Conservation (phyloP, 2,329 filamentous ascomycete species). For the Apiospora aurea region DNA sequence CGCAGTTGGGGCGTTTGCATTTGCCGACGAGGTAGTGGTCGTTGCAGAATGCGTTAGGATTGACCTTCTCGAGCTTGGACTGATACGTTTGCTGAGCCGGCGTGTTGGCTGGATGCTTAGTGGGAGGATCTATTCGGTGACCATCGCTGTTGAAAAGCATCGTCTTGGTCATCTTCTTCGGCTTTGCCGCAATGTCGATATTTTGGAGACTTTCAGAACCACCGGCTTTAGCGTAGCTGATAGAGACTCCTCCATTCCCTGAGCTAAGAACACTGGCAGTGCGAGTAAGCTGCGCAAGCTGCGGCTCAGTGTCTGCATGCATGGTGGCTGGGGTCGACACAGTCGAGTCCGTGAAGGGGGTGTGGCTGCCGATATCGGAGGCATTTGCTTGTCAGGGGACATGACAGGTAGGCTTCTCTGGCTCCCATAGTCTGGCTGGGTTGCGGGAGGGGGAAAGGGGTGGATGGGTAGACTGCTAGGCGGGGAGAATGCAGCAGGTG, state of each 20-base stretch:
- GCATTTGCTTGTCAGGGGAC: constrained; percentile 15
- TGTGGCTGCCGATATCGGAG: constrained; percentile 33
- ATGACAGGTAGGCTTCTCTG: not conserved
- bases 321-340: not conserved
- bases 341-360: constrained; percentile 26
- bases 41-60: constrained; percentile 44
- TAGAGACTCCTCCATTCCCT: constrained; percentile 44
- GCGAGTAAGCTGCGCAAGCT: constrained; percentile 28
- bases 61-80: constrained; percentile 40
- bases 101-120: constrained; percentile 40
- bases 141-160: constrained; percentile 41
- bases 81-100: constrained; percentile 42
- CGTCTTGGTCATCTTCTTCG: constrained; percentile 42
- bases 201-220: constrained; percentile 42
- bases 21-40: constrained; percentile 43
- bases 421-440: not conserved
- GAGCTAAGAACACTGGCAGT: constrained; percentile 41
- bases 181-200: constrained; percentile 42
- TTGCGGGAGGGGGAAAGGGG: not conserved
- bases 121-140: constrained; percentile 41
- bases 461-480: not conserved
- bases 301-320: not conserved
- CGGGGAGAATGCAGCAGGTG: constrained; percentile 15
- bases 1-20: constrained; percentile 41
- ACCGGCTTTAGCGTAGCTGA: constrained; percentile 44